A percentile compares a stretch with the other conserved stretches of the same genome.
These are phyloP conservation scores for Podaxis sp. DNA, from an alignment of 768 basidiomycete genomes.

Conservation along the genomic window DNA sequence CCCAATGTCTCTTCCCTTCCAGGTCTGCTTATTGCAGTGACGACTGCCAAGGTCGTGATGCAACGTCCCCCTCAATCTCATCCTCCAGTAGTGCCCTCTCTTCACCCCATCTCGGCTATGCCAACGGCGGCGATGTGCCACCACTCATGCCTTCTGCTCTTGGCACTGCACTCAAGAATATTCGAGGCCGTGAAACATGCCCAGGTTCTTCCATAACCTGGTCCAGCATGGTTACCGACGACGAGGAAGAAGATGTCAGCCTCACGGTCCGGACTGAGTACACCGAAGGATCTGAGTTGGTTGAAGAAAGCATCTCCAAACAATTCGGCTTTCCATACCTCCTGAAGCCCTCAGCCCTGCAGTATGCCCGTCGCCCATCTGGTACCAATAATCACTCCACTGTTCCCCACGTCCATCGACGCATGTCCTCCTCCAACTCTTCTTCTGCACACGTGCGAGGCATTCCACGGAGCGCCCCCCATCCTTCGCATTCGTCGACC, in stretches of 20 bases:
- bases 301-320: conserved; percentile 43
- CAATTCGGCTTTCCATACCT: conserved; percentile 36
- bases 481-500: conserved; percentile 37
- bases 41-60: conserved; percentile 61
- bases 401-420: conserved; percentile 55
- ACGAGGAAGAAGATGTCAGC: conserved; percentile 58
- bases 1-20: conserved; percentile 17
- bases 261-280: conserved; percentile 33
- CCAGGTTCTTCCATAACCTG: conserved; percentile 66
- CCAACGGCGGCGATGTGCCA: conserved; percentile 61
- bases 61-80: conserved; percentile 66
- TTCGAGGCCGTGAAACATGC: conserved; percentile 45
- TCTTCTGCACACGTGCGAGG: conserved; percentile 34
- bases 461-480: conserved; percentile 43
- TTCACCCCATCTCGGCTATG: conserved; percentile 59
- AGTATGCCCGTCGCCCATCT: conserved; percentile 70
- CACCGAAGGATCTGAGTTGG: conserved; percentile 39
- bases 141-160: conserved; percentile 67
- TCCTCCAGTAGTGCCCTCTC: conserved; percentile 68
- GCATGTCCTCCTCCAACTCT: conserved; percentile 46
- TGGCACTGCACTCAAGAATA: conserved; percentile 50
- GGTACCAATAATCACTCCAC: conserved; percentile 67
- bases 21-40: conserved; percentile 74
- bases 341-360: conserved; percentile 46
- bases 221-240: conserved; percentile 50